Evolutionary conservation across 2,329 filamentous ascomycete genomes (phyloP), one percentile per base, ranked within the genome.

Genomic region (Arthrinium puccinioides): DNA sequence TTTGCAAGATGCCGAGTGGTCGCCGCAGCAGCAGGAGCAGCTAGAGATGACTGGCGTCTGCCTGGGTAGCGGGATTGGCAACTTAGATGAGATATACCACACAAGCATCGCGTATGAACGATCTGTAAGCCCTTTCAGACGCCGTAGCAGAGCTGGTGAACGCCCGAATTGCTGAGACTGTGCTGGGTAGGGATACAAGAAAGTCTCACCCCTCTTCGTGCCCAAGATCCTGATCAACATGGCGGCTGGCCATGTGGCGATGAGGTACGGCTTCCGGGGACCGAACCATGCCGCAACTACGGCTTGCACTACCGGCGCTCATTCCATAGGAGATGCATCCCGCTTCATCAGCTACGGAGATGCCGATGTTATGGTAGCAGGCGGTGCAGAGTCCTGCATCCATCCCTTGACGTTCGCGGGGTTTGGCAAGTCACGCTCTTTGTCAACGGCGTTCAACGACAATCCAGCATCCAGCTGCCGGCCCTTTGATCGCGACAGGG

Each of bases 321-420:
- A 98, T 63, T 88, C 89, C 2, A 82, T 98, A 34, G 92, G 90
- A 14, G 92, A 98, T 58, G 92, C 92, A 6, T 82, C 85, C n/a
- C 79, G 90, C 14, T 87, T 96, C 56, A 90, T 98, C 44, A 77
- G 83, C n/a, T 82, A 81, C 53, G 89, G 88, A 6, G 90, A 97
- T 56, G 90, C 90, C 31, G 76, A 95, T 58, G 83, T 97, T 38
- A 97, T 98, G 88, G 65, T 98, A 8, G 88, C 92, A n/a, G 92
- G 92, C 28, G 90, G 90, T 20, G 79, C 90, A 8, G 92, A 98
- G 61, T 88, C 90, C 0, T 98, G 92, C 58, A 90, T 98, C 39
- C 90, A 98, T 55, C 92, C 92, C 9, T 71, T 98, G 29, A 86
- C 90, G 2, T 84, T 97, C 48, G 87, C 89, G 6, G 92, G 90